Conservation (phyloP, 2,329 filamentous ascomycete genomes). For the Penicillium crustosum region DNA sequence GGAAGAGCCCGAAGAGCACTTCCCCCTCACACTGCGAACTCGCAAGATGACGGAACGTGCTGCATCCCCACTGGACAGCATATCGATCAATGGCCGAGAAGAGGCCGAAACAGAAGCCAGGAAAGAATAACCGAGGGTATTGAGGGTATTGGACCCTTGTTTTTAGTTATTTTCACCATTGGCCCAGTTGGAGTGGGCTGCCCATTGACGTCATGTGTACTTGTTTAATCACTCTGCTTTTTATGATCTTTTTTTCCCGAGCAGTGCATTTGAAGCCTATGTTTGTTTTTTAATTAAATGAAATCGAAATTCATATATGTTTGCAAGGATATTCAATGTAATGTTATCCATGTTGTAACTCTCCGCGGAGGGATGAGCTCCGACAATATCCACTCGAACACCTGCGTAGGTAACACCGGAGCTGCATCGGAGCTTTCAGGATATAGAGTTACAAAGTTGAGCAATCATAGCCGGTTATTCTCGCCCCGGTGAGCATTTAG, state of each 20-base stretch:
- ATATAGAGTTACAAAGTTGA: constrained; percentile 13
- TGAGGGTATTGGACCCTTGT: constrained; percentile 3
- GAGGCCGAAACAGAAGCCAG: constrained; percentile 6
- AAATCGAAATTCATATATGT: background rate
- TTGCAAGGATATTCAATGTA: background rate
- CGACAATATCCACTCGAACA: background rate
- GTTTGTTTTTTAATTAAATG: background rate
- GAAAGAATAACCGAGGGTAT: background rate
- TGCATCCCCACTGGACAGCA: constrained; percentile 39
- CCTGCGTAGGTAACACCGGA: background rate
- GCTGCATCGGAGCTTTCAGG: background rate
- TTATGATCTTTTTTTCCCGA: constrained; percentile 1
- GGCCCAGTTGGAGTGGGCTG: background rate
- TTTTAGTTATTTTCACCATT: background rate
- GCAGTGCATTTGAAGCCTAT: constrained; percentile 24
- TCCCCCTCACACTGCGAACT: constrained; percentile 63
- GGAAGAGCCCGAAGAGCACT: constrained; percentile 81
- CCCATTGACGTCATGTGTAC: constrained; percentile 11
- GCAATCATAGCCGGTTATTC: constrained; percentile 12
- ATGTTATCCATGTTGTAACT: no score
- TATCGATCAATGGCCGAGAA: constrained; percentile 31
- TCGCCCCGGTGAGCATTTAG: constrained; percentile 16
- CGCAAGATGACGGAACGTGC: constrained; percentile 44
- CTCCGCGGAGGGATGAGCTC: constrained; percentile 3
- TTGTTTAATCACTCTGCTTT: constrained; percentile 15